These are phyloP conservation scores for Wickerhamomyces queroliae DNA, from an alignment of 805 yeast genomes.

Conservation along the genomic window DNA sequence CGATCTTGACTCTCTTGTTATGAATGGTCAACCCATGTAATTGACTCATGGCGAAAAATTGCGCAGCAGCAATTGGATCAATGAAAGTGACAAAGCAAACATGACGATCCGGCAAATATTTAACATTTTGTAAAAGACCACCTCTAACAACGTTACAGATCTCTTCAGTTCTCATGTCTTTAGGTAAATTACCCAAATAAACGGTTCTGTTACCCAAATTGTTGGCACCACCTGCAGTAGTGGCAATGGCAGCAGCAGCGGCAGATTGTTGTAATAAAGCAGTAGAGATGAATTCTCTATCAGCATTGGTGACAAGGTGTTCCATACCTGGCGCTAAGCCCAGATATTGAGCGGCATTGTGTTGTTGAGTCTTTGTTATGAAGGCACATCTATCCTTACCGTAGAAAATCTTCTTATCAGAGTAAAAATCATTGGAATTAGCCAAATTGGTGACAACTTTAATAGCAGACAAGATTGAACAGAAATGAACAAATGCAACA, in stretches of 20 bases:
- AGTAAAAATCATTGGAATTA: constrained; percentile 55
- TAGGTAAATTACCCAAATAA: constrained; percentile 85
- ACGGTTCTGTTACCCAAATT: constrained; percentile 93
- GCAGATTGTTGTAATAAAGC: constrained; percentile 90
- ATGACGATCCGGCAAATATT: constrained; percentile 77
- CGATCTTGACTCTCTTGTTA: constrained; percentile 81
- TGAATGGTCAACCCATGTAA: constrained; percentile 85
- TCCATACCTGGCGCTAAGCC: constrained; percentile 90
- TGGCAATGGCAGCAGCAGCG: constrained; percentile 96
- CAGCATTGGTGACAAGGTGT: constrained; percentile 67
- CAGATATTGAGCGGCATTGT: constrained; percentile 91
- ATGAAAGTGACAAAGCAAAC: constrained; percentile 93
- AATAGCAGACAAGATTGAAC: constrained; percentile 81
- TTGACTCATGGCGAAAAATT: constrained; percentile 91
- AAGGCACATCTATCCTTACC: constrained; percentile 96
- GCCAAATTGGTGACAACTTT: constrained; percentile 77
- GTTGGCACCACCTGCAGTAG: constrained; percentile 88
- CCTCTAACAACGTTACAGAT: constrained; percentile 96
- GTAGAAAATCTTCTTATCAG: constrained; percentile 74
- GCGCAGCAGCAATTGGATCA: constrained; percentile 97
- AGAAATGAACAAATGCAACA: constrained; percentile 86
- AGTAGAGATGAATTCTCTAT: constrained; percentile 50
- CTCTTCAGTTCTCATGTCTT: constrained; percentile 84
- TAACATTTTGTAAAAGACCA: constrained; percentile 80
- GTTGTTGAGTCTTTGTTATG: constrained; percentile 92